Evolutionary conservation across 768 basidiomycete genomes (phyloP).

Genomic region (Leccinum olivaceopallidum): DNA sequence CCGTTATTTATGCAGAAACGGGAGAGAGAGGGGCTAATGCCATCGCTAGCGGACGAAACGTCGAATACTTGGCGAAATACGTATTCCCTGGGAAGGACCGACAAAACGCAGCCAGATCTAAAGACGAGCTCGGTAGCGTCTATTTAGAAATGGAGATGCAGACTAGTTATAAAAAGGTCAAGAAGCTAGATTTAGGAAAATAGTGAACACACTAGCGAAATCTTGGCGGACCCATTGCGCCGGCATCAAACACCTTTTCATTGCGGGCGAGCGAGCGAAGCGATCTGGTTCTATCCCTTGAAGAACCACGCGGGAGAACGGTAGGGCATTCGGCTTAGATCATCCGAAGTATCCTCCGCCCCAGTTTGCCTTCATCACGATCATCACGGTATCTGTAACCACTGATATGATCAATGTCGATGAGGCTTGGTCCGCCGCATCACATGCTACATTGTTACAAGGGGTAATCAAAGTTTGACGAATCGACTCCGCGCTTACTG

Average conservation of each 20-base stretch:
- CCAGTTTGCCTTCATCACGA: slow-evolving; percentile 4
- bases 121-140: slow-evolving; percentile 28
- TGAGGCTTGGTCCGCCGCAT: slow-evolving; percentile 1
- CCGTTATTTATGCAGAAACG: slow-evolving; percentile 32
- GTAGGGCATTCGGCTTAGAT: slow-evolving; percentile 8
- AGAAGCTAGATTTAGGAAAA: slow-evolving; percentile 29
- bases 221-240: slow-evolving; percentile 13
- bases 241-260: slow-evolving; percentile 26
- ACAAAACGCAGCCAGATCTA: slow-evolving; percentile 21
- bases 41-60: slow-evolving; percentile 27
- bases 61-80: slow-evolving; percentile 33
- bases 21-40: slow-evolving; percentile 17
- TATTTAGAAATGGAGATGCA: slow-evolving; percentile 29
- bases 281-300: slow-evolving; percentile 13
- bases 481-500: slow-evolving; percentile 11
- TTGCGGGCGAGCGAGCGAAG: slow-evolving; percentile 17
- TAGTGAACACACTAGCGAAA: slow-evolving; percentile 4
- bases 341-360: slow-evolving; percentile 12
- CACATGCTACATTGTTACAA: not conserved
- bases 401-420: not conserved
- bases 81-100: slow-evolving; percentile 33
- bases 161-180: slow-evolving; percentile 26
- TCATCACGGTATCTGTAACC: slow-evolving; percentile 17
- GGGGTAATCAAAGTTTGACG: slow-evolving; percentile 28
- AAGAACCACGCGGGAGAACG: slow-evolving; percentile 15